Conservation (phyloP, 2,329 filamentous ascomycete species). For the Ceratocystis papillata region DNA sequence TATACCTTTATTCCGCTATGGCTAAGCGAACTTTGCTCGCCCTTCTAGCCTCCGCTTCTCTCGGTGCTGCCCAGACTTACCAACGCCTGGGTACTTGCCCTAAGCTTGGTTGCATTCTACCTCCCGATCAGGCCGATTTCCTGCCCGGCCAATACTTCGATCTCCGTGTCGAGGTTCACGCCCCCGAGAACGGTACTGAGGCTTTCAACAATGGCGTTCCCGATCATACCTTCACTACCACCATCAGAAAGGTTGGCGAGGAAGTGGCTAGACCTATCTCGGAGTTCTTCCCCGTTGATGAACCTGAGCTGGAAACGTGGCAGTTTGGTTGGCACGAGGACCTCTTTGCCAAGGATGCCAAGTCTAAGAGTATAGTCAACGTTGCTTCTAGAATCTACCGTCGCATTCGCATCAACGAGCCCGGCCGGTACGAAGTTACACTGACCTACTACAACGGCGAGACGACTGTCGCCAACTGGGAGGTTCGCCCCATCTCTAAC, state of each 20-base stretch:
- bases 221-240: constrained; percentile 65
- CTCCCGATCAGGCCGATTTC: constrained; percentile 62
- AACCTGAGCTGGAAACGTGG: constrained; percentile 69
- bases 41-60: constrained; percentile 19
- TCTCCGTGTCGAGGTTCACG: constrained; percentile 71
- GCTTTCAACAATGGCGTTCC: constrained; percentile 57
- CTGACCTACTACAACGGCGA: constrained; percentile 63
- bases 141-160: constrained; percentile 76
- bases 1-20: constrained; percentile 6
- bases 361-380: constrained; percentile 61
- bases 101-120: constrained; percentile 48
- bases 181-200: constrained; percentile 70
- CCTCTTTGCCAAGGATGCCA: constrained; percentile 62
- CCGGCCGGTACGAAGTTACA: constrained; percentile 66
- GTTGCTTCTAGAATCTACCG: constrained; percentile 72
- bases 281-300: constrained; percentile 55
- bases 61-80: constrained; percentile 43
- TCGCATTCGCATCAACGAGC: constrained; percentile 62
- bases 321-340: constrained; percentile 79
- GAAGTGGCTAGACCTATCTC: constrained; percentile 42
- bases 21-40: constrained; percentile 20
- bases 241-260: constrained; percentile 54
- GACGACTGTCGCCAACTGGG: constrained; percentile 64
- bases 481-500: constrained; percentile 58
- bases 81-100: constrained; percentile 51